These are phyloP conservation scores for Pyrenula massariospora DNA, from an alignment of 495 filamentous ascomycete genomes.

Conservation along the genomic window DNA sequence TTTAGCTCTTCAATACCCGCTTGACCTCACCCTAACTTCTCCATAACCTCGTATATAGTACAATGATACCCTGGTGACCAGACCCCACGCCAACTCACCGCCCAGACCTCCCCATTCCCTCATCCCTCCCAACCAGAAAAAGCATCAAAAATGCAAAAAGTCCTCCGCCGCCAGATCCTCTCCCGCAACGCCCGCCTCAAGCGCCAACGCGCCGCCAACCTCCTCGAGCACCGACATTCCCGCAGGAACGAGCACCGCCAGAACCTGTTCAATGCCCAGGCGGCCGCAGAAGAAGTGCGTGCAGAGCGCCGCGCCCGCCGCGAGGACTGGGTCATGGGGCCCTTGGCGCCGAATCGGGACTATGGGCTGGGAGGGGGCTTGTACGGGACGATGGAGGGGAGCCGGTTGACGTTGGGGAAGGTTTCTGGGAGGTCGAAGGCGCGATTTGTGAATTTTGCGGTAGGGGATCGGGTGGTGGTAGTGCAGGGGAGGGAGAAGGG, in stretches of 20 bases:
- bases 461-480: slow-evolving; percentile 67
- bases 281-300: slow-evolving; percentile 18
- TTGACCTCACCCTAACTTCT: no score
- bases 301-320: slow-evolving; percentile 23
- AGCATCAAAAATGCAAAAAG: slow-evolving; percentile 56
- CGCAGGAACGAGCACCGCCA: slow-evolving; percentile 21
- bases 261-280: slow-evolving; percentile 19
- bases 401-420: slow-evolving; percentile 20
- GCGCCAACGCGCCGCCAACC: slow-evolving; percentile 29
- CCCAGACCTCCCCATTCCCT: no score
- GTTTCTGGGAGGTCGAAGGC: slow-evolving; percentile 34
- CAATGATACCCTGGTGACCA: no score
- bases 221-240: slow-evolving; percentile 17
- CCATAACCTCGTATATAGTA: no score
- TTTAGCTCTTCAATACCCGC: no score
- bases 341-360: slow-evolving; percentile 63
- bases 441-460: slow-evolving; percentile 49
- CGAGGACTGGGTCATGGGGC: slow-evolving; percentile 68
- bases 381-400: slow-evolving; percentile 38
- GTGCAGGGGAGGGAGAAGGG: slow-evolving; percentile 66
- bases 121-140: no score
- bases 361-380: slow-evolving; percentile 31
- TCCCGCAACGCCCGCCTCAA: slow-evolving; percentile 51
- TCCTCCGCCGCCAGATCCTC: slow-evolving; percentile 54
- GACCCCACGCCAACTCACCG: no score